These are phyloP conservation scores for Ambispora gerdemannii DNA, from an alignment of 192 early-diverging fungal genomes.

Conservation along the genomic window DNA sequence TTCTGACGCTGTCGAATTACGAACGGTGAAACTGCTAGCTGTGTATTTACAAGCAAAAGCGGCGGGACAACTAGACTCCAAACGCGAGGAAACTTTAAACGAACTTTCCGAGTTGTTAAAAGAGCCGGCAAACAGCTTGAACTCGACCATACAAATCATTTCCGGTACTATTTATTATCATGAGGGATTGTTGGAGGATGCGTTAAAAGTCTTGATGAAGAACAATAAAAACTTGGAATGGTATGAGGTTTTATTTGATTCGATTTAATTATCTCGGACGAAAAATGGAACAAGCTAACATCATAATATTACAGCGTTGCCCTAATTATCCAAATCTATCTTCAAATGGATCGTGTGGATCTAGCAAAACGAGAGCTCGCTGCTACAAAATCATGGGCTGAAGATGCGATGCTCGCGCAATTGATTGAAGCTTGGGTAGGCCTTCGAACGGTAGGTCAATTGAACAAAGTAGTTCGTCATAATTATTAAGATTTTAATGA, in stretches of 20 bases:
- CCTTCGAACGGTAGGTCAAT: slow-evolving; percentile 50
- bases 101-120: slow-evolving; percentile 50
- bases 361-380: slow-evolving; percentile 80
- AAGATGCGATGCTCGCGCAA: slow-evolving; percentile 92
- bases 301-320: slow-evolving; percentile 62
- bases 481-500: background rate
- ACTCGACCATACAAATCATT: slow-evolving; percentile 60
- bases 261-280: no score
- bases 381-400: slow-evolving; percentile 81
- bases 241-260: no score
- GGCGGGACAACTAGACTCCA: slow-evolving; percentile 27
- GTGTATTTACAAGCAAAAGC: slow-evolving; percentile 51
- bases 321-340: slow-evolving; percentile 72
- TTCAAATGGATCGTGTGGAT: slow-evolving; percentile 79
- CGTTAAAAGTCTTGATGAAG: slow-evolving; percentile 62
- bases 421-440: slow-evolving; percentile 89
- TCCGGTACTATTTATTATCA: slow-evolving; percentile 60
- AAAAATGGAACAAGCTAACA: no score
- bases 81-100: slow-evolving; percentile 46
- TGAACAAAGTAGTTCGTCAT: background rate
- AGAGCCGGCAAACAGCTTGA: slow-evolving; percentile 47
- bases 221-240: slow-evolving; percentile 79
- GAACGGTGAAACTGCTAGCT: slow-evolving; percentile 66
- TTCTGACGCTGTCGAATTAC: slow-evolving; percentile 53
- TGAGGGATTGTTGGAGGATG: slow-evolving; percentile 66